These are phyloP conservation scores for Curvularia lunata DNA, from an alignment of 2,329 filamentous ascomycete species.

Conservation along the genomic window DNA sequence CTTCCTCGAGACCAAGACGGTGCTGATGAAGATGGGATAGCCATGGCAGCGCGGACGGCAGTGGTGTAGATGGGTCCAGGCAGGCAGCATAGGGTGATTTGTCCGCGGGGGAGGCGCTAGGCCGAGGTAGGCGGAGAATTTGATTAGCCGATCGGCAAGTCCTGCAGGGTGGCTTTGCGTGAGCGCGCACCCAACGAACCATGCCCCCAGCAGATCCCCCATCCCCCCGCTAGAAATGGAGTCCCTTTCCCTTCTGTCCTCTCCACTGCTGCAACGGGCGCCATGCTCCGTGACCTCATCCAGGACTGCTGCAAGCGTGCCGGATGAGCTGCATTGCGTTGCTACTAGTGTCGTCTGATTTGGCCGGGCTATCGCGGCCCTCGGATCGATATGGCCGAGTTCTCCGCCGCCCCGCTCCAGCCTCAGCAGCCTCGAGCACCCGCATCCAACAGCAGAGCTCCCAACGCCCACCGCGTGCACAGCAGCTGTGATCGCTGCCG, in stretches of 20 bases:
- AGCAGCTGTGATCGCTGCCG: conserved; percentile 49
- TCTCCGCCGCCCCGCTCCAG: conserved; percentile 27
- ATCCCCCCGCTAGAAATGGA: conserved; percentile 19
- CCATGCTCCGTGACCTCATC: conserved; percentile 20
- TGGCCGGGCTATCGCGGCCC: conserved; percentile 14
- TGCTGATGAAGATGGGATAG: conserved; percentile 38
- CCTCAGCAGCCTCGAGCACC: conserved; percentile 9
- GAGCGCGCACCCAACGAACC: conserved; percentile 3
- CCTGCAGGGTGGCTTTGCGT: conserved; percentile 20
- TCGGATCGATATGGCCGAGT: conserved; percentile 37
- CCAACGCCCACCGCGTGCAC: conserved; percentile 45
- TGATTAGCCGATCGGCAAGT: conserved; percentile 24
- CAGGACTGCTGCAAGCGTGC: conserved; percentile 20
- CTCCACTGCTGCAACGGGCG: conserved; percentile 17
- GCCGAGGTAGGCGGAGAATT: conserved; percentile 10
- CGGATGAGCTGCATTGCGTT: conserved; percentile 29
- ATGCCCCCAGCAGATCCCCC: conserved; percentile 13
- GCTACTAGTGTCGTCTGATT: conserved; percentile 12
- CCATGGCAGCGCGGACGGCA: not conserved
- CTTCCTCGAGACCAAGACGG: conserved; percentile 46
- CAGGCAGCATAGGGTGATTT: conserved; percentile 2
- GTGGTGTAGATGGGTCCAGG: not conserved
- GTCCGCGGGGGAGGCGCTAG: conserved; percentile 11
- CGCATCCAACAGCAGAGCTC: conserved; percentile 29
- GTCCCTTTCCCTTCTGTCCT: conserved; percentile 16